These are phyloP conservation scores for Cutaneotrichosporon dermatis DNA, from an alignment of 1,284 basidiomycete species.

Conservation along the genomic window DNA sequence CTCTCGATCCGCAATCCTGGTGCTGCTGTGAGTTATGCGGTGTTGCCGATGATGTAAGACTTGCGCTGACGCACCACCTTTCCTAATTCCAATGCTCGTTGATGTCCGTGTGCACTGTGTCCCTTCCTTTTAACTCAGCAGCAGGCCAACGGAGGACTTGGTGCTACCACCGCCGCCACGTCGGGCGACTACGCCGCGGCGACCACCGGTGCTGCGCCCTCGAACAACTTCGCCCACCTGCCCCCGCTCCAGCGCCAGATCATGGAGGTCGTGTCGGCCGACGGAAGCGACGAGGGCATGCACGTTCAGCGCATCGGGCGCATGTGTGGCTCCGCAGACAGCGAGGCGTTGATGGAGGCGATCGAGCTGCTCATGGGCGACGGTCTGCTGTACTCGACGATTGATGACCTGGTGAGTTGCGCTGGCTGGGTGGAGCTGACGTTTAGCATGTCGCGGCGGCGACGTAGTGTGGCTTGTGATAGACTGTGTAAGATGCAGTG, in stretches of 20 bases:
- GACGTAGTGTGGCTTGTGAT: background rate
- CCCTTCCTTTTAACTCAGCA: too few relatives aligned
- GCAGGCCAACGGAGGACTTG: background rate
- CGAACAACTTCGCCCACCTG: slow-evolving; percentile 54
- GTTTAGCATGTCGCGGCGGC: background rate
- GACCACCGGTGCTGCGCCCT: slow-evolving; percentile 6
- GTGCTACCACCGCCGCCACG: slow-evolving; percentile 6
- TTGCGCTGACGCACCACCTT: too few relatives aligned
- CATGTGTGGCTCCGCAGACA: slow-evolving; percentile 26
- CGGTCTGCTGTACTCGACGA: slow-evolving; percentile 63
- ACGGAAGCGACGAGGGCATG: slow-evolving; percentile 55
- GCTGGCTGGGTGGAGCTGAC: background rate
- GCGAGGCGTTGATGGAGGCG: slow-evolving; percentile 52
- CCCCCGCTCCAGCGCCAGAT: slow-evolving; percentile 62
- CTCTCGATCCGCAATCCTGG: slow-evolving; percentile 50
- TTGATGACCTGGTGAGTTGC: slow-evolving; percentile 56
- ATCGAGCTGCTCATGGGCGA: slow-evolving; percentile 65
- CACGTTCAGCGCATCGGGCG: slow-evolving; percentile 59
- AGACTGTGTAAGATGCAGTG: background rate
- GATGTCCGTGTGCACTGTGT: too few relatives aligned
- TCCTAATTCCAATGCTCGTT: too few relatives aligned
- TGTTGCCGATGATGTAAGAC: background rate
- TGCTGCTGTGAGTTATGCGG: background rate
- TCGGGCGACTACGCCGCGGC: slow-evolving; percentile 38
- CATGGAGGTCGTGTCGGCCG: slow-evolving; percentile 57